A percentile compares a stretch with the other conserved stretches of the same genome.
Conservation (phyloP, 768 basidiomycete species). For the Leccinum subgranulosum region DNA sequence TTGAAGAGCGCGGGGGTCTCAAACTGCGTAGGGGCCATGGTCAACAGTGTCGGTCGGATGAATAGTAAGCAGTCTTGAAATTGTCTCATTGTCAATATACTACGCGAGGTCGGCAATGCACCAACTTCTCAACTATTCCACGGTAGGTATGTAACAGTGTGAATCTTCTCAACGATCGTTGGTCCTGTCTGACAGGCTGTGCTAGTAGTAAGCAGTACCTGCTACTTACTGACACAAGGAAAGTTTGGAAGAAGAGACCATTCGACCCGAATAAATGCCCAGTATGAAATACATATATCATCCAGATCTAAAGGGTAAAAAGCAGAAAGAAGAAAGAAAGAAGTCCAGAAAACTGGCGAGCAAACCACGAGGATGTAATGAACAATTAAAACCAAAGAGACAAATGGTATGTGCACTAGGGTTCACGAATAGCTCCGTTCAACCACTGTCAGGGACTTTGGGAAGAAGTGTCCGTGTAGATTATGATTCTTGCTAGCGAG, state of each 20-base stretch:
- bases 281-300: background rate
- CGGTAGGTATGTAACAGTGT: background rate
- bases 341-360: background rate
- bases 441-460: background rate
- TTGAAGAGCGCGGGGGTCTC: background rate
- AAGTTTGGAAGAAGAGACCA: background rate
- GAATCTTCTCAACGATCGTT: background rate
- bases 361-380: background rate
- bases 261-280: background rate
- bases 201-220: background rate
- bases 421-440: background rate
- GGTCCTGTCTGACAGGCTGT: background rate
- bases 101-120: too few species aligned
- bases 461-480: slow-evolving; percentile 1
- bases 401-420: slow-evolving; percentile 3
- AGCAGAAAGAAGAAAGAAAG: background rate
- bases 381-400: slow-evolving; percentile 1
- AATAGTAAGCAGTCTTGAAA: background rate
- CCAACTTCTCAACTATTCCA: background rate
- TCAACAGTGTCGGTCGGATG: background rate
- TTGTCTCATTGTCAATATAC: too few species aligned
- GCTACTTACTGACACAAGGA: background rate
- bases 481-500: slow-evolving; percentile 11
- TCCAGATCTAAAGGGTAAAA: slow-evolving; percentile 1
- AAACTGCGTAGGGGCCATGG: background rate